Evolutionary conservation across 1,284 basidiomycete genomes (phyloP).

Genomic region (Somion occarium): DNA sequence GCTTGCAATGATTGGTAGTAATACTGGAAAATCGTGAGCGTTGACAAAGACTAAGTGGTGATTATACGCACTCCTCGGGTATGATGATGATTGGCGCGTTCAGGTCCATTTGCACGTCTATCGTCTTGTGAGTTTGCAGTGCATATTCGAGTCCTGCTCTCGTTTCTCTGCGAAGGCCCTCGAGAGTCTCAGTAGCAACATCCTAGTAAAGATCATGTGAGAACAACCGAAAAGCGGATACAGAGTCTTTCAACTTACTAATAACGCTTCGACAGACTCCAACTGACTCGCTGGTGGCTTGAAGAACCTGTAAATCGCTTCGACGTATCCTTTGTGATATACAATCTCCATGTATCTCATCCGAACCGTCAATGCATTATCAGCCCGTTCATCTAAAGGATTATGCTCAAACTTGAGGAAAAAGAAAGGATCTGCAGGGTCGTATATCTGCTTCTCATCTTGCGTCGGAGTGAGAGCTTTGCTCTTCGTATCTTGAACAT

Average conservation of each 20-base stretch:
- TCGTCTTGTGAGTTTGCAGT: constrained; percentile 89
- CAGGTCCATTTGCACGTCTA: constrained; percentile 95
- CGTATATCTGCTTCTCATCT: constrained; percentile 27
- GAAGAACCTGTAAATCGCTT: constrained; percentile 91
- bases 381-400: constrained; percentile 90
- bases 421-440: constrained; percentile 78
- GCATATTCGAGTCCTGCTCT: constrained; percentile 94
- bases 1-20: constrained; percentile 72
- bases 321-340: constrained; percentile 93
- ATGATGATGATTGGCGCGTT: constrained; percentile 98
- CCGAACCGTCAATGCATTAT: constrained; percentile 84
- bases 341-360: constrained; percentile 99
- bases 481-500: constrained; percentile 66
- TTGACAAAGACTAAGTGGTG: not conserved
- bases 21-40: constrained; percentile 43
- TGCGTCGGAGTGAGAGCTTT: constrained; percentile 21
- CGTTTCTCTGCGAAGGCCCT: constrained; percentile 94
- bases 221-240: constrained; percentile 4
- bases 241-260: constrained; percentile 43
- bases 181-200: constrained; percentile 91
- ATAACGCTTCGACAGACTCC: constrained; percentile 88
- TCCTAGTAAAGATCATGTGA: constrained; percentile 42
- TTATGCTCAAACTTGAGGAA: constrained; percentile 91
- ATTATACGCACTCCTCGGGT: constrained; percentile 77
- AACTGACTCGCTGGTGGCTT: constrained; percentile 93